phyloP scores from a whole-genome alignment of 306 rosid genomes.

The Cucumis melo region DNA sequence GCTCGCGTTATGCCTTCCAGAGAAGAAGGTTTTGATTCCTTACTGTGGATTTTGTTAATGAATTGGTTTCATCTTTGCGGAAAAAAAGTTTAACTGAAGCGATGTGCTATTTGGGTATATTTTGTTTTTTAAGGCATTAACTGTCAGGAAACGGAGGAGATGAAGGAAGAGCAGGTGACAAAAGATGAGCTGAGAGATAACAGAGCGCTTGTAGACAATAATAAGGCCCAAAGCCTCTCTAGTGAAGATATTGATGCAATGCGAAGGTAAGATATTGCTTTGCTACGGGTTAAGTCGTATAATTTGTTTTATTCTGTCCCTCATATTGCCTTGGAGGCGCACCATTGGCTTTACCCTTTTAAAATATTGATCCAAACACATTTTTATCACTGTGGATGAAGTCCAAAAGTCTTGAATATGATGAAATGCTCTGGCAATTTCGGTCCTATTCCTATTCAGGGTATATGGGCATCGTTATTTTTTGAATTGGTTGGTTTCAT shows the following conservation, averaged over 20 bases:
- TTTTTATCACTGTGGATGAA: background rate
- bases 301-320: background rate
- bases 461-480: background rate
- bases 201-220: slow-evolving; percentile 59
- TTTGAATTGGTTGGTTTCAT: background rate
- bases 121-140: slow-evolving; percentile 19
- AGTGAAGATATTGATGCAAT: slow-evolving; percentile 74
- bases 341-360: background rate
- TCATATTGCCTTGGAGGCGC: background rate
- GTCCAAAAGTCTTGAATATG: background rate
- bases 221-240: slow-evolving; percentile 72
- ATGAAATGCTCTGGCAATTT: background rate
- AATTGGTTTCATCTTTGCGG: background rate
- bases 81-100: background rate
- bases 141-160: slow-evolving; percentile 24
- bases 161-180: slow-evolving; percentile 5
- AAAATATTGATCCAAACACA: background rate
- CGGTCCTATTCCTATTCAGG: background rate
- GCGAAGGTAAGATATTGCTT: slow-evolving; percentile 38
- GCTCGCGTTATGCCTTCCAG: slow-evolving; percentile 23
- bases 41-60: background rate
- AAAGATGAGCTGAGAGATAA: slow-evolving; percentile 54
- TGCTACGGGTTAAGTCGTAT: background rate
- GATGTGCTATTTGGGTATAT: background rate
- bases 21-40: slow-evolving; percentile 31